Percentiles rank a stretch among this genome's conserved stretches.
These are phyloP conservation scores for Didymella sp. DNA, from an alignment of 2,329 filamentous ascomycete genomes.

Conservation along the genomic window DNA sequence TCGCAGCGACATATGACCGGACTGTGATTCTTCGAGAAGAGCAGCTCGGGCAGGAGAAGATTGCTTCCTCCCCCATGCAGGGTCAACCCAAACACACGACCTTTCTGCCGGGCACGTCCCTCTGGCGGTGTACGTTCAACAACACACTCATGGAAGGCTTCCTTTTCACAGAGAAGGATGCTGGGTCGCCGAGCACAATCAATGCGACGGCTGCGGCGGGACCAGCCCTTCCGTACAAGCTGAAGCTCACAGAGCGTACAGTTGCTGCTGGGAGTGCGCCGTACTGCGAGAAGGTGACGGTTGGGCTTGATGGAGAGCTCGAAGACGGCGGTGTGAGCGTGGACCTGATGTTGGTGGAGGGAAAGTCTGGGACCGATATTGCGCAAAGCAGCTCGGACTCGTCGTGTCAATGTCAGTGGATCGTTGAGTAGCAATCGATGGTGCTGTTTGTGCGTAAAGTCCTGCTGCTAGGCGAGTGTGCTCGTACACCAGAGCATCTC, in stretches of 20 bases:
- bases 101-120: constrained; percentile 23
- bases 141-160: constrained; percentile 36
- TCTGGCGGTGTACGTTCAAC: constrained; percentile 41
- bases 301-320: not conserved
- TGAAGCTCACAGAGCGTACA: constrained; percentile 35
- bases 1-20: constrained; percentile 35
- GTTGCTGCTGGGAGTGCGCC: constrained; percentile 24
- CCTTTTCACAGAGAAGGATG: constrained; percentile 21
- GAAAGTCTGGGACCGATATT: not conserved
- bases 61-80: not conserved
- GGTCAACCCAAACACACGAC: constrained; percentile 4
- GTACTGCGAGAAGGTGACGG: constrained; percentile 31
- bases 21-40: constrained; percentile 29
- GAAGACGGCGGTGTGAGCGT: not conserved
- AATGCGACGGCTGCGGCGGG: not conserved
- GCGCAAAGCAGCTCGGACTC: not conserved
- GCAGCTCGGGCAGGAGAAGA: constrained; percentile 18
- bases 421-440: constrained; percentile 3
- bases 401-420: constrained; percentile 17
- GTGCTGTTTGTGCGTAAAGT: not conserved
- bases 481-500: not conserved
- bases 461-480: not conserved
- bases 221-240: constrained; percentile 28
- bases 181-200: not conserved
- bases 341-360: not conserved